phyloP scores from a whole-genome alignment of 768 basidiomycete species.

The Xerocomellus dryophilus region DNA sequence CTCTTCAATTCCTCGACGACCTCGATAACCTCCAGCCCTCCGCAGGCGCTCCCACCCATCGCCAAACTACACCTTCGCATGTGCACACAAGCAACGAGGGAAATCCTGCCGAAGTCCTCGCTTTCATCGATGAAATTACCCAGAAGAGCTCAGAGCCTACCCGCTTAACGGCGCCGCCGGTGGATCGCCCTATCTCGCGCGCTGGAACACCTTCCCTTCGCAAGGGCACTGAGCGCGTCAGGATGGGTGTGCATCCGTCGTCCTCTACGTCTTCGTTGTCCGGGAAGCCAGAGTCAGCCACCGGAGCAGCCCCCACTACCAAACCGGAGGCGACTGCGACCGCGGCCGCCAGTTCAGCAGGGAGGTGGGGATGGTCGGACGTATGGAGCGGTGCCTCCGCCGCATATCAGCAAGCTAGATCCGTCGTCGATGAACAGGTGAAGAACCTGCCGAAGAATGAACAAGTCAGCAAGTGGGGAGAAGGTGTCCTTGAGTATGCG shows the following conservation, averaged over 20 bases:
- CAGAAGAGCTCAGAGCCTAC: constrained; percentile 85
- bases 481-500: constrained; percentile 82
- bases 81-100: constrained; percentile 43
- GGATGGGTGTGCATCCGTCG: constrained; percentile 48
- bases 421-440: constrained; percentile 90
- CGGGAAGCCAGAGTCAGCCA: constrained; percentile 25
- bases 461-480: constrained; percentile 85
- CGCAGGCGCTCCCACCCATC: constrained; percentile 25
- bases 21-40: constrained; percentile 74
- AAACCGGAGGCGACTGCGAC: constrained; percentile 19
- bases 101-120: constrained; percentile 80
- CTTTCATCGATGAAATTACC: constrained; percentile 92
- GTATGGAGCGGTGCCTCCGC: constrained; percentile 88
- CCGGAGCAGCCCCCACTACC: constrained; percentile 26
- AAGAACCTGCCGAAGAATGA: constrained; percentile 84
- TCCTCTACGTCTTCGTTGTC: constrained; percentile 45
- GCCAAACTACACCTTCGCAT: constrained; percentile 18
- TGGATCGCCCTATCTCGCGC: constrained; percentile 58
- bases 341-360: constrained; percentile 19
- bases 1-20: constrained; percentile 89
- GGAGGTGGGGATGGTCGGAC: constrained; percentile 77
- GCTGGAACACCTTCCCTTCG: constrained; percentile 68
- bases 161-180: constrained; percentile 50
- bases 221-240: constrained; percentile 76
- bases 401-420: constrained; percentile 82